Evolutionary conservation across 257 asterid genomes (phyloP).

Genomic region (Nicotiana undulata): DNA sequence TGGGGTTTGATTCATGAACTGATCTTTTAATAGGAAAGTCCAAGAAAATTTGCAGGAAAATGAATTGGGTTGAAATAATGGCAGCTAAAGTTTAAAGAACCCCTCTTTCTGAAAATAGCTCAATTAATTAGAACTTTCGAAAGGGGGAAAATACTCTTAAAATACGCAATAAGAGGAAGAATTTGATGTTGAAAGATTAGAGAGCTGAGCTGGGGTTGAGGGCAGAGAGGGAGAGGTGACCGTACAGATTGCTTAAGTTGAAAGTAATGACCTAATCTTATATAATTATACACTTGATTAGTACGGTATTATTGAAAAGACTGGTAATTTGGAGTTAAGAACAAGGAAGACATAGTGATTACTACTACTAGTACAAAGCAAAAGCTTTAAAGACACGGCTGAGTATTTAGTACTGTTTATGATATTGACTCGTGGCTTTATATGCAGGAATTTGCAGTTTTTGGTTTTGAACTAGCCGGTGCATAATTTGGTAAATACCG

Average conservation of each 20-base stretch:
- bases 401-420: not conserved
- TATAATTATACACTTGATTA: slow-evolving; percentile 2
- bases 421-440: not conserved
- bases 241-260: slow-evolving; percentile 8
- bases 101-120: not conserved
- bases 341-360: not conserved
- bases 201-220: not conserved
- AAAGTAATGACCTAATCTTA: slow-evolving; percentile 4
- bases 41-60: not conserved
- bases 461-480: no score
- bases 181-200: not conserved
- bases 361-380: no score
- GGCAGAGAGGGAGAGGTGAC: not conserved
- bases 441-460: not conserved
- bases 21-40: not conserved
- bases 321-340: slow-evolving; percentile 5
- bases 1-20: not conserved
- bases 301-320: not conserved
- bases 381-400: no score
- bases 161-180: not conserved
- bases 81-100: not conserved
- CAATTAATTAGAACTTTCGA: not conserved
- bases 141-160: not conserved
- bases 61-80: not conserved
- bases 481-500: no score